phyloP scores from a whole-genome alignment of 805 yeast species.

The Metschnikowia borealis region DNA sequence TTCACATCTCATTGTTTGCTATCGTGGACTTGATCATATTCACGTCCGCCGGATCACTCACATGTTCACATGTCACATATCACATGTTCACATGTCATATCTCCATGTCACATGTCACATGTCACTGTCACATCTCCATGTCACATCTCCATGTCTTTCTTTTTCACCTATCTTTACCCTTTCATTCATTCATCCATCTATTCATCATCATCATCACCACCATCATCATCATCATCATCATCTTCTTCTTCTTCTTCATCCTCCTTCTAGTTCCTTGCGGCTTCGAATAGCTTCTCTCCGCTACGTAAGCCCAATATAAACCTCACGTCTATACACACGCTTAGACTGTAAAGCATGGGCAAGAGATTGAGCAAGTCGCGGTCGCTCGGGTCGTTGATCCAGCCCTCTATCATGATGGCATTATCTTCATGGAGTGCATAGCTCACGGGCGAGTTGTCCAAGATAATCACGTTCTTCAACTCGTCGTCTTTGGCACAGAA shows the following conservation, averaged over 20 bases:
- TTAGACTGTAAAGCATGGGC: conserved; percentile 72
- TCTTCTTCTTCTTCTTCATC: neutral
- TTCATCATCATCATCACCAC: too few relatives aligned
- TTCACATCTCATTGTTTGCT: too few relatives aligned
- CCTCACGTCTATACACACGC: conserved; percentile 82
- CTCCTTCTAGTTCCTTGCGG: neutral
- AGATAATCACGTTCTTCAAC: conserved; percentile 64
- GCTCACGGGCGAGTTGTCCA: conserved; percentile 92
- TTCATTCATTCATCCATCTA: too few relatives aligned
- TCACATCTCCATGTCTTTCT: too few relatives aligned
- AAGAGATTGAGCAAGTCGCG: conserved; percentile 73
- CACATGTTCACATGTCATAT: too few relatives aligned
- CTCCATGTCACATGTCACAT: too few relatives aligned
- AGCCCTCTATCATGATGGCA: conserved; percentile 92
- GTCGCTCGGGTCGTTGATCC: conserved; percentile 97
- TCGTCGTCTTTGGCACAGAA: conserved; percentile 61
- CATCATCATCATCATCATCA: too few relatives aligned
- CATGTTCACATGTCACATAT: too few relatives aligned
- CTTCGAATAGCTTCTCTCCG: conserved; percentile 63
- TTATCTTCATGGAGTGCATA: conserved; percentile 80
- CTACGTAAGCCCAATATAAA: conserved; percentile 66
- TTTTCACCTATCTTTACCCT: too few relatives aligned
- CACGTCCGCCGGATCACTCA: too few relatives aligned
- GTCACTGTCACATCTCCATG: too few relatives aligned
- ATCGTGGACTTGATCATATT: too few relatives aligned